Base-by-base conservation (phyloP, 441 rosid species). In the Raphanus hybrid region DNA sequence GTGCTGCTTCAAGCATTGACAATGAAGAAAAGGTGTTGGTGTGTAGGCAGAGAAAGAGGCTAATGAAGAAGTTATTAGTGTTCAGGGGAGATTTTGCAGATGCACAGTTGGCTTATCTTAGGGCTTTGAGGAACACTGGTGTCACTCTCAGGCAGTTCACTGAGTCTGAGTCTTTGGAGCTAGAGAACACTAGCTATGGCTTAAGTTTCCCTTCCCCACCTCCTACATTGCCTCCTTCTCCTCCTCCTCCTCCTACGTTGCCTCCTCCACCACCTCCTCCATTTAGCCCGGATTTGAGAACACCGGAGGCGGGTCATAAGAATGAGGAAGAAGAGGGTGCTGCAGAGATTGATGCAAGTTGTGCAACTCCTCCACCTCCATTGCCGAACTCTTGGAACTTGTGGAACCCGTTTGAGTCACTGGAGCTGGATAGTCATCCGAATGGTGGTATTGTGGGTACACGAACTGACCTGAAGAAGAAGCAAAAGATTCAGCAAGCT, bases 101-200 rank as follows among this genome's bases (percentile, higher is more conserved):
- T 83, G 90, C 95, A 3, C 95, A 89, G 5, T 70, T 89, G 81
- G 85, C 85, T 73, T 93, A 95, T 86, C 79, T 95, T 82, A 90
- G 89, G 81, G 91, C 97, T 70, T 68, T 95, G 79, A 93, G 89
- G 86, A 91, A 93, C 78, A 89, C 93, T 35, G 98, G 99, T 61
- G 92, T 83, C 10, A 93, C 99, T 61, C 98, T 95, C 72, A 82
- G 92, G 85, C 99, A 95, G 58, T 90, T 95, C 87, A 91, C 99
- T 0, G 99, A 95, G 80, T 91, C 98, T 8, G 97, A 93, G 75
- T 75, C 89, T 1, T 85, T 95, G 82, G 92, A 91, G 78, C 82
- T 89, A 18, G 99, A 91, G 63, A 82, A 75, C 80, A 81, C 81
- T 75, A 82, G 78, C 26, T 82, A 76, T 72, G 79, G 82, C 32